Conservation (phyloP, 768 basidiomycete species). For the Lepiota brunneoincarnata region DNA sequence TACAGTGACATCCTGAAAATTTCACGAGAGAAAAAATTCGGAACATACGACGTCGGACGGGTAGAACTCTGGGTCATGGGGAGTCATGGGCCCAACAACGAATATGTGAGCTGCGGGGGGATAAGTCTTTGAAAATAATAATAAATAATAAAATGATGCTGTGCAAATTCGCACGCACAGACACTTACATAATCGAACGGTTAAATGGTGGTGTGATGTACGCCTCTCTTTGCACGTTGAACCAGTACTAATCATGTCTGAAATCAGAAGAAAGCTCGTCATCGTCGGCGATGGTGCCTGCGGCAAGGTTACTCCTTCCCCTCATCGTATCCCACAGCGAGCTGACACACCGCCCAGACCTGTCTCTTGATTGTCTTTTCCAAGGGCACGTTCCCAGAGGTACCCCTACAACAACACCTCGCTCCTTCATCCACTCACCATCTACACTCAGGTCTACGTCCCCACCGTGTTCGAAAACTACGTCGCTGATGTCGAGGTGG, state of each 20-base stretch:
- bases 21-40: constrained; percentile 33
- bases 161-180: constrained; percentile 10
- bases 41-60: constrained; percentile 50
- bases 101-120: constrained; percentile 52
- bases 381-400: constrained; percentile 96
- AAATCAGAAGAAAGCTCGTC: constrained; percentile 98
- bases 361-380: constrained; percentile 95
- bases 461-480: constrained; percentile 99
- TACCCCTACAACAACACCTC: constrained; percentile 27
- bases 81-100: constrained; percentile 58
- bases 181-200: constrained; percentile 11
- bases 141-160: background rate
- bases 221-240: constrained; percentile 8
- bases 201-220: constrained; percentile 14
- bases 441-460: constrained; percentile 79
- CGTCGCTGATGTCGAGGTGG: constrained; percentile 97
- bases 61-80: constrained; percentile 74
- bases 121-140: constrained; percentile 20
- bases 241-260: constrained; percentile 63
- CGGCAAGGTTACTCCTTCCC: constrained; percentile 63
- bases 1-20: constrained; percentile 30
- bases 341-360: constrained; percentile 46
- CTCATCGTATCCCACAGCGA: background rate
- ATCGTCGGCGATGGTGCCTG: constrained; percentile 99
- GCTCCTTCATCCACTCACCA: background rate